Percentiles rank a stretch among this genome's conserved stretches.
phyloP scores from a whole-genome alignment of 768 basidiomycete genomes.

The Russula lepida region DNA sequence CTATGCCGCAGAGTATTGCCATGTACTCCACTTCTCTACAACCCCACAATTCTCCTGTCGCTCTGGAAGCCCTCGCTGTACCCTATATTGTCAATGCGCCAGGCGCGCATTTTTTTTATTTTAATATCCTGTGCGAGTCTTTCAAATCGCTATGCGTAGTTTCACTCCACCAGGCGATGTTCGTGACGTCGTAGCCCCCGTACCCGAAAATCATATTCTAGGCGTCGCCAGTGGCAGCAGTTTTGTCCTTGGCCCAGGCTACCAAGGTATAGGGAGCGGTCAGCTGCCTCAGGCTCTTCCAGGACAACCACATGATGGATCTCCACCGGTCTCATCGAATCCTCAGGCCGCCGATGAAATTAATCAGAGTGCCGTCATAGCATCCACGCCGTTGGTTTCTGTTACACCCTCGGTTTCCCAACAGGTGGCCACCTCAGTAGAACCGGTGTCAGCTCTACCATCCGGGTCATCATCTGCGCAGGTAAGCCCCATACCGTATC shows the following conservation, averaged over 20 bases:
- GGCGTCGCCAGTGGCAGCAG: not conserved
- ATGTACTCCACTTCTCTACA: not conserved
- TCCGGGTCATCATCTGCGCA: not conserved
- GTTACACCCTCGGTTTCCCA: not conserved
- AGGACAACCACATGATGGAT: not conserved
- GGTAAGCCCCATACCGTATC: not conserved
- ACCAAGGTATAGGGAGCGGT: not conserved
- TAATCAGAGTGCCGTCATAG: not conserved
- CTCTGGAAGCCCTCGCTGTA: conserved; percentile 11
- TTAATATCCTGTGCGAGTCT: not conserved
- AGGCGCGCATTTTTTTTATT: conserved; percentile 4
- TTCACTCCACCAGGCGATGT: not conserved
- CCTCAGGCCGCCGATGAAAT: not conserved
- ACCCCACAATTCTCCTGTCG: not conserved
- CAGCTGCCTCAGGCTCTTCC: conserved; percentile 11
- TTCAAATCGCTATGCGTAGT: not conserved
- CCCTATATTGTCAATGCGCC: conserved; percentile 6
- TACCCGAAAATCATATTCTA: not conserved
- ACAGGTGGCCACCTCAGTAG: not conserved
- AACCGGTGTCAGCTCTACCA: not conserved
- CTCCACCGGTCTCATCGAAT: not conserved
- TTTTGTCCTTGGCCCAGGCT: conserved; percentile 10
- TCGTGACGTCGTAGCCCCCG: not conserved
- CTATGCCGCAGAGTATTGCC: not conserved
- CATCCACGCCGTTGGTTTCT: not conserved